These are phyloP conservation scores for Metarhizium sp. DNA, from an alignment of 2,329 filamentous ascomycete genomes.

Conservation along the genomic window DNA sequence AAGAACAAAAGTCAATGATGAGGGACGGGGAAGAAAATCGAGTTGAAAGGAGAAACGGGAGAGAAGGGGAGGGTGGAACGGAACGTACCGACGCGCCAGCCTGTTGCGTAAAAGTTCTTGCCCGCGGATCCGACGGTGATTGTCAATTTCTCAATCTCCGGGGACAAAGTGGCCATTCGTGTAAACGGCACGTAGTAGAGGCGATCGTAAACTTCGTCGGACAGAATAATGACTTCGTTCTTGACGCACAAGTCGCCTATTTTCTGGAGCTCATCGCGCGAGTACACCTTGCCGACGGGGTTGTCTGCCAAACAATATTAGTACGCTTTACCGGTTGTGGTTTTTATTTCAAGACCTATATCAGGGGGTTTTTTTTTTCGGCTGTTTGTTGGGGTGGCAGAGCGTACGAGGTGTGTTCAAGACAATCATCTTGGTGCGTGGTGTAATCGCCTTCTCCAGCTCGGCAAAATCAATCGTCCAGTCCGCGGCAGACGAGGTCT, in stretches of 20 bases:
- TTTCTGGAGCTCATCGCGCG: slow-evolving; percentile 67
- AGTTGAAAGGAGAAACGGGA: neutral
- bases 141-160: slow-evolving; percentile 79
- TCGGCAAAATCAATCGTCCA: slow-evolving; percentile 83
- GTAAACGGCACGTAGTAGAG: slow-evolving; percentile 95
- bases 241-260: slow-evolving; percentile 88
- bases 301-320: slow-evolving; percentile 51
- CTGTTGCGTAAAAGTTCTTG: slow-evolving; percentile 97
- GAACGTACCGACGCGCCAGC: slow-evolving; percentile 69
- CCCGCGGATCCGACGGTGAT: slow-evolving; percentile 92
- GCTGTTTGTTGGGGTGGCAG: neutral
- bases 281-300: slow-evolving; percentile 93
- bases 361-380: neutral
- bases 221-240: slow-evolving; percentile 87
- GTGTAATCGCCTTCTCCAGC: slow-evolving; percentile 71
- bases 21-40: neutral
- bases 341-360: neutral
- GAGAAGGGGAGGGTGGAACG: neutral
- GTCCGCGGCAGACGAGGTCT: slow-evolving; percentile 76
- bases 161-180: slow-evolving; percentile 79
- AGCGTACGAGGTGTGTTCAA: slow-evolving; percentile 58
- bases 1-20: neutral
- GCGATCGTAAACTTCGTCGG: slow-evolving; percentile 88
- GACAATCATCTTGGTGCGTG: slow-evolving; percentile 93
- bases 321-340: neutral